Percentiles rank a stretch among this genome's conserved stretches.
These are phyloP conservation scores for Bathelium albidoporum DNA, from an alignment of 495 filamentous ascomycete genomes.

Conservation along the genomic window DNA sequence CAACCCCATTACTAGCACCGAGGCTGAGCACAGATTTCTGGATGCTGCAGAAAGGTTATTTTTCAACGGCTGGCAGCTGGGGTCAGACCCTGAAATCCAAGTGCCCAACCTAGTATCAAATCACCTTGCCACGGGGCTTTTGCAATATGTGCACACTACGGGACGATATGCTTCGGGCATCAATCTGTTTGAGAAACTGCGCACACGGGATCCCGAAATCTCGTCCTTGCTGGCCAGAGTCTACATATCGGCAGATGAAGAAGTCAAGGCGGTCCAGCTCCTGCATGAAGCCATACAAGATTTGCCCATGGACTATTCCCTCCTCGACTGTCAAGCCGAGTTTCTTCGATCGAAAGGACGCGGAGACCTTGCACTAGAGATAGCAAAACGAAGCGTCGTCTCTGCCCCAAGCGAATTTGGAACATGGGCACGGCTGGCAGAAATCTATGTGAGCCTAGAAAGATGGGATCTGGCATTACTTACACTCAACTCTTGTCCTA, in stretches of 20 bases:
- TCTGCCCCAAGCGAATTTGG: conserved; percentile 93
- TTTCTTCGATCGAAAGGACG: conserved; percentile 84
- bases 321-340: conserved; percentile 87
- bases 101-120: conserved; percentile 97
- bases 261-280: conserved; percentile 83
- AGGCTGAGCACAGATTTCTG: conserved; percentile 92
- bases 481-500: conserved; percentile 96
- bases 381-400: conserved; percentile 86
- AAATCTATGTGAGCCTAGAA: conserved; percentile 84
- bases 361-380: conserved; percentile 77
- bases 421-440: conserved; percentile 88
- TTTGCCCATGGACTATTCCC: conserved; percentile 89
- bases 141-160: conserved; percentile 95
- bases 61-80: conserved; percentile 90
- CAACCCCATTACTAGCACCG: conserved; percentile 93
- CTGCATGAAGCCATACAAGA: conserved; percentile 81
- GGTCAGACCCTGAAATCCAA: conserved; percentile 93
- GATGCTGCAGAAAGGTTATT: conserved; percentile 92
- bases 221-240: conserved; percentile 86
- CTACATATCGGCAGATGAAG: conserved; percentile 85
- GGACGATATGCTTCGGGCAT: conserved; percentile 92
- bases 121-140: conserved; percentile 77
- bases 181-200: conserved; percentile 94
- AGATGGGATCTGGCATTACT: conserved; percentile 88
- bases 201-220: conserved; percentile 81